Percentiles rank a stretch among this genome's conserved stretches.
Evolutionary conservation across 257 asterid genomes (phyloP).

Genomic region (Ajuga chamaepitys): DNA sequence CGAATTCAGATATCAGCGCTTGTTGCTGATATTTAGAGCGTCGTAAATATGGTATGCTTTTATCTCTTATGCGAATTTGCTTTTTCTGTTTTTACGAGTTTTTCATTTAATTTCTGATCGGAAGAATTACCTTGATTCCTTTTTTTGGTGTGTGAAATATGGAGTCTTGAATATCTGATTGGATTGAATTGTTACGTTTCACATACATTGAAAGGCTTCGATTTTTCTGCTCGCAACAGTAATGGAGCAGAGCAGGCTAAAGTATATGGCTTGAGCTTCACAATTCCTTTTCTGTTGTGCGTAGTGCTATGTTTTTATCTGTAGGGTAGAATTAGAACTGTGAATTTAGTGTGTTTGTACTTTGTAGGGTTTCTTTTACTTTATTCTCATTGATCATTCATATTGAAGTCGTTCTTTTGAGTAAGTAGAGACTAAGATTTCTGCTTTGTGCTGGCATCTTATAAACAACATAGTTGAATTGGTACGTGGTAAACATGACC

Average conservation of each 20-base stretch:
- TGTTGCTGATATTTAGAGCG: conserved; percentile 4
- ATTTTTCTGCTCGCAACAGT: not conserved
- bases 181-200: not conserved
- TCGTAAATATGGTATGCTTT: conserved; percentile 29
- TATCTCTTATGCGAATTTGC: not conserved
- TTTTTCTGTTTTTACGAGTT: not conserved
- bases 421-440: not conserved
- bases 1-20: conserved; percentile 6
- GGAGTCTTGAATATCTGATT: not conserved
- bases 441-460: not conserved
- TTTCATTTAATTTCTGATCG: not conserved
- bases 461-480: not conserved
- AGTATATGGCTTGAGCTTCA: not conserved
- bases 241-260: not conserved
- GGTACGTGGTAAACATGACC: not conserved
- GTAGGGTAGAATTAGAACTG: not conserved
- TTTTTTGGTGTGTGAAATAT: not conserved
- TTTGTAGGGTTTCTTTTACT: not conserved
- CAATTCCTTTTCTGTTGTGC: not conserved
- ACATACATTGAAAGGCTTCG: not conserved
- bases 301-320: not conserved
- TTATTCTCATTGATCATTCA: not conserved
- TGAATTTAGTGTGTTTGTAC: not conserved
- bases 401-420: not conserved
- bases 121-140: not conserved